phyloP scores from a whole-genome alignment of 2,329 filamentous ascomycete genomes.

The Malbranchea cinnamomea region DNA sequence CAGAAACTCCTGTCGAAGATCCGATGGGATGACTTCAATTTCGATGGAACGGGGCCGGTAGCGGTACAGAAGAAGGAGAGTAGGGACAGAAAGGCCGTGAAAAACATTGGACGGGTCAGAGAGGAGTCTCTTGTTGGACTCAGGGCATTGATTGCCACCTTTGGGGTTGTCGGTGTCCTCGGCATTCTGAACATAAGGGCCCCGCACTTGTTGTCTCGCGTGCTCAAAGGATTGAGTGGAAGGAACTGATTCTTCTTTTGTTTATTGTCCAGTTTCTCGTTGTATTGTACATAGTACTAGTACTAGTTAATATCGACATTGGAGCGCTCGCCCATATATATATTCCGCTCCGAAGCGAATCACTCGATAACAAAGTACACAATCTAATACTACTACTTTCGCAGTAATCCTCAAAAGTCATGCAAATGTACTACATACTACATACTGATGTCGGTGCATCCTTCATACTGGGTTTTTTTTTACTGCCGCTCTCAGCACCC shows the following conservation, averaged over 20 bases:
- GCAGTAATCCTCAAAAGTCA: no score
- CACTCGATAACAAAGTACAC: no score
- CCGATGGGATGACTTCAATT: constrained; percentile 15
- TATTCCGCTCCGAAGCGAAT: no score
- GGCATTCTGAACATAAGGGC: constrained; percentile 4
- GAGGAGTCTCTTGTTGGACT: constrained; percentile 20
- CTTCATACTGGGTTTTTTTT: no score
- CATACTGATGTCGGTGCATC: no score
- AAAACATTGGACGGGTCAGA: constrained; percentile 16
- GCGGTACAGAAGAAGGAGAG: constrained; percentile 6
- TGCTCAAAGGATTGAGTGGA: constrained; percentile 1
- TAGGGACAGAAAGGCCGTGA: constrained; percentile 5
- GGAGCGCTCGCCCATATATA: no score
- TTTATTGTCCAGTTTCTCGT: no score
- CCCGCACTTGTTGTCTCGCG: constrained; percentile 6
- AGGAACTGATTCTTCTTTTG: no score
- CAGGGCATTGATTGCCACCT: constrained; percentile 45
- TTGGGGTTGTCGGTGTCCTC: constrained; percentile 51
- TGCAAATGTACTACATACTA: no score
- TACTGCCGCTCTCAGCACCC: no score
- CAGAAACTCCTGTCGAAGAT: constrained; percentile 29
- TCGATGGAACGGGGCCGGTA: constrained; percentile 12
- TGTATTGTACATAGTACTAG: background rate
- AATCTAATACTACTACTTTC: no score
- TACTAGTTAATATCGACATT: no score